Evolutionary conservation across 371 early-diverging fungal genomes (phyloP).

Genomic region (Dinochytrium kinnereticum): DNA sequence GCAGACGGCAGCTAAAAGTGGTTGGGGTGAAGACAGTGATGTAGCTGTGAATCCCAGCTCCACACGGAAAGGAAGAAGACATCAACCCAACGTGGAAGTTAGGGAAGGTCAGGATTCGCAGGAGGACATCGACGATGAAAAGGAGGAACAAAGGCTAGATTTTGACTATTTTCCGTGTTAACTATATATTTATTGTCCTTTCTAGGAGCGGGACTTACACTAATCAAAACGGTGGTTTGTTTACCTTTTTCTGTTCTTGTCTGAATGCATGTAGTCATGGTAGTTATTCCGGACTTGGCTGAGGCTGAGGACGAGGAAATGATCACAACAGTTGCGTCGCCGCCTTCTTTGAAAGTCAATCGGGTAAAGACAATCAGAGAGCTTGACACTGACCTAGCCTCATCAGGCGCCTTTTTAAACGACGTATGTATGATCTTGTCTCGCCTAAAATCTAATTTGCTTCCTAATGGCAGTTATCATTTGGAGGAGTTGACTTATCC

Average conservation of each 20-base stretch:
- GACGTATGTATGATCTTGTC: slow-evolving; percentile 27
- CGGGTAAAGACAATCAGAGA: slow-evolving; percentile 49
- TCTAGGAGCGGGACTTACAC: background rate
- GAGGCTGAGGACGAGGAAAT: slow-evolving; percentile 51
- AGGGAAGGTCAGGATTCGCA: slow-evolving; percentile 4
- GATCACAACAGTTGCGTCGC: slow-evolving; percentile 42
- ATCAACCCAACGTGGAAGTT: background rate
- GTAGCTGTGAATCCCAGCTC: background rate
- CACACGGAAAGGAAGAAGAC: slow-evolving; percentile 2
- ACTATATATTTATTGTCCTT: background rate
- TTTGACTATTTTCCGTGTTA: too few species aligned
- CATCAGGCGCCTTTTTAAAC: slow-evolving; percentile 36
- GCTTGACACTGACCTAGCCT: slow-evolving; percentile 41
- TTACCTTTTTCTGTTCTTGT: background rate
- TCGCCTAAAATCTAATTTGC: background rate
- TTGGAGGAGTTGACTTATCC: slow-evolving; percentile 54
- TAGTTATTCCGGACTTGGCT: slow-evolving; percentile 49
- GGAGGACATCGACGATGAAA: slow-evolving; percentile 19
- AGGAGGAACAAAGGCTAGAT: slow-evolving; percentile 2
- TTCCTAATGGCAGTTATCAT: slow-evolving; percentile 1
- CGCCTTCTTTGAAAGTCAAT: slow-evolving; percentile 46
- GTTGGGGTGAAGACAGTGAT: slow-evolving; percentile 14
- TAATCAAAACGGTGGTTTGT: slow-evolving; percentile 15
- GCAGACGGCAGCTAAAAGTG: slow-evolving; percentile 15
- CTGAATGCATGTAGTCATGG: slow-evolving; percentile 32